Evolutionary conservation across 495 filamentous ascomycete species (phyloP).

Genomic region (Elasticomyces elasticus): DNA sequence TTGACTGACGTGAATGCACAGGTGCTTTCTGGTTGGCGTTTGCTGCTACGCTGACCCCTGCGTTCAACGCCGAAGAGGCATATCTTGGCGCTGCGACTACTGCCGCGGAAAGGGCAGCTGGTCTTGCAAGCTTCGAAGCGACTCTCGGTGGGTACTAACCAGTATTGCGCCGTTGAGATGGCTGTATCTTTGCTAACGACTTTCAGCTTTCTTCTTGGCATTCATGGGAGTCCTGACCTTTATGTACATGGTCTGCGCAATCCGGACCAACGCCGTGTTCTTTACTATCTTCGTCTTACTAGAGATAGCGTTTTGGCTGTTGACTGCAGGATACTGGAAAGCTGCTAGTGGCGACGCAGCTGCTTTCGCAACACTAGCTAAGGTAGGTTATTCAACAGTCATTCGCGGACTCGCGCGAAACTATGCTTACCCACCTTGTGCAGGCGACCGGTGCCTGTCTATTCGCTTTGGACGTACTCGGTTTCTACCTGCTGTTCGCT

Average conservation of each 20-base stretch:
- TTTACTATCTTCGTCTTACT: conserved; percentile 50
- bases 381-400: not conserved
- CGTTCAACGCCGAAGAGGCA: conserved; percentile 43
- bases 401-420: not conserved
- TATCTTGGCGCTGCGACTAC: conserved; percentile 34
- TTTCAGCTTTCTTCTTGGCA: conserved; percentile 40
- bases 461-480: not conserved
- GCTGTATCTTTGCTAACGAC: conserved; percentile 6
- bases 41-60: conserved; percentile 46
- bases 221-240: conserved; percentile 52
- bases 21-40: conserved; percentile 47
- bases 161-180: not conserved
- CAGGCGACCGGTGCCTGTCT: too few species aligned
- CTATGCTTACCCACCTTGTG: not conserved
- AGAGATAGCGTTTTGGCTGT: not conserved
- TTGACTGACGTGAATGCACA: not conserved
- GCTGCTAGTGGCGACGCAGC: not conserved
- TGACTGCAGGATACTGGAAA: conserved; percentile 6
- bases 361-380: not conserved
- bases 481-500: not conserved
- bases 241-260: conserved; percentile 55
- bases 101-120: conserved; percentile 20
- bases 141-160: conserved; percentile 24
- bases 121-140: conserved; percentile 21
- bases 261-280: conserved; percentile 59